phyloP scores from a whole-genome alignment of 2,329 filamentous ascomycete species.

The Talaromyces sp. region DNA sequence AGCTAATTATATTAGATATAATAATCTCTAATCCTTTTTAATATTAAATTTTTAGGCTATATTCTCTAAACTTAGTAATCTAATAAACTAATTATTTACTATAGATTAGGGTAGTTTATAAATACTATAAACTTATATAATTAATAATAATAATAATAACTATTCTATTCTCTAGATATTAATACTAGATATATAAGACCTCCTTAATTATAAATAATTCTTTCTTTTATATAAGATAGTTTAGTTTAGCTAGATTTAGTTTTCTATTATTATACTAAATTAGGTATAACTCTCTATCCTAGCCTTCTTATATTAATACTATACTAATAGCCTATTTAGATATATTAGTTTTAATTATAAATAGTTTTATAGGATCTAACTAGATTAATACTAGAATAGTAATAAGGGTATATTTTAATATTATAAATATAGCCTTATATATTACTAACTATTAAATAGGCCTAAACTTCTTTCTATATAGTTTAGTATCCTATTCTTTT shows the following conservation, averaged over 20 bases:
- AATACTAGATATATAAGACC: neutral
- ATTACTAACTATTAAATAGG: neutral
- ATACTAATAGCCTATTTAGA: neutral
- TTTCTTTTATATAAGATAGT: constrained; percentile 1
- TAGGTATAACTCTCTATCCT: neutral
- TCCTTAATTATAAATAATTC: neutral
- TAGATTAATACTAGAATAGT: neutral
- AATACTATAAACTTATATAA: too few species aligned
- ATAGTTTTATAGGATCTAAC: neutral
- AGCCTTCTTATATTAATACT: neutral
- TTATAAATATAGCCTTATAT: neutral
- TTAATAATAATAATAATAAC: neutral
- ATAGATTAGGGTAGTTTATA: too few species aligned
- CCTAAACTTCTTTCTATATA: neutral
- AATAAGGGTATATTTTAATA: neutral
- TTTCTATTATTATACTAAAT: neutral
- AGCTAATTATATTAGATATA: too few species aligned
- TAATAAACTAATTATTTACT: too few species aligned
- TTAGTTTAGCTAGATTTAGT: neutral
- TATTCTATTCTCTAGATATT: neutral
- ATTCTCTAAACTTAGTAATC: too few species aligned
- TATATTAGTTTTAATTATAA: constrained; percentile 4
- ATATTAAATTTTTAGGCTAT: too few species aligned
- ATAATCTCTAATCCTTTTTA: too few species aligned
- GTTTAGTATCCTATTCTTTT: neutral